Conservation (phyloP, 2,329 filamentous ascomycete genomes). For the Cordyceps pruinosa region DNA sequence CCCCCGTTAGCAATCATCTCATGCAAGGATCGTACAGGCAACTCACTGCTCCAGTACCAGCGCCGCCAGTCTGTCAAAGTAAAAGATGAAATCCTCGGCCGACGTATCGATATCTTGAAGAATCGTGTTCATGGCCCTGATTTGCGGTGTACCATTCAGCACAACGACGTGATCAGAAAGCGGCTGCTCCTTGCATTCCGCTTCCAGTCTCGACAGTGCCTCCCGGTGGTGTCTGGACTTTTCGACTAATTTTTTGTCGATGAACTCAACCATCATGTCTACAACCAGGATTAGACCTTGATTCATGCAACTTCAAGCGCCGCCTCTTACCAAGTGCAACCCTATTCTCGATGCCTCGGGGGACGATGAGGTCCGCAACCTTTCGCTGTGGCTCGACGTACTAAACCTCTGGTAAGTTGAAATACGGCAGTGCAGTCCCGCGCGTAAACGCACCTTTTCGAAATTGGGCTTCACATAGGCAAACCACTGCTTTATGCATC, state of each 20-base stretch:
- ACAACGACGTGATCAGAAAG: slow-evolving; percentile 69
- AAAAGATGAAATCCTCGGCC: slow-evolving; percentile 92
- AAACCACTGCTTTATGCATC: slow-evolving; percentile 98
- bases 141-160: slow-evolving; percentile 69
- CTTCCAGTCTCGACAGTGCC: slow-evolving; percentile 69
- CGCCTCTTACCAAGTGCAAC: slow-evolving; percentile 66
- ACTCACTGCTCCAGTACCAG: slow-evolving; percentile 71
- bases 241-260: slow-evolving; percentile 76
- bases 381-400: slow-evolving; percentile 89
- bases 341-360: slow-evolving; percentile 86
- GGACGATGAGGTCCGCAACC: slow-evolving; percentile 91
- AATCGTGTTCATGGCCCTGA: slow-evolving; percentile 84
- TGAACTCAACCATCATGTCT: slow-evolving; percentile 92
- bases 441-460: slow-evolving; percentile 50
- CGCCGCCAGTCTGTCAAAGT: slow-evolving; percentile 85
- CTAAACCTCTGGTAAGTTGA: slow-evolving; percentile 25
- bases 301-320: neutral
- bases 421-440: slow-evolving; percentile 56
- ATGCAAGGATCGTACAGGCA: too few species aligned
- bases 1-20: neutral
- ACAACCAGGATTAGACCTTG: neutral
- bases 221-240: slow-evolving; percentile 80
- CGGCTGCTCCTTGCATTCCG: slow-evolving; percentile 62
- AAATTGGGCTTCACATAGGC: slow-evolving; percentile 94
- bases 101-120: slow-evolving; percentile 72